phyloP scores from a whole-genome alignment of 371 early-diverging fungal species.

The Mortierella polycephala region DNA sequence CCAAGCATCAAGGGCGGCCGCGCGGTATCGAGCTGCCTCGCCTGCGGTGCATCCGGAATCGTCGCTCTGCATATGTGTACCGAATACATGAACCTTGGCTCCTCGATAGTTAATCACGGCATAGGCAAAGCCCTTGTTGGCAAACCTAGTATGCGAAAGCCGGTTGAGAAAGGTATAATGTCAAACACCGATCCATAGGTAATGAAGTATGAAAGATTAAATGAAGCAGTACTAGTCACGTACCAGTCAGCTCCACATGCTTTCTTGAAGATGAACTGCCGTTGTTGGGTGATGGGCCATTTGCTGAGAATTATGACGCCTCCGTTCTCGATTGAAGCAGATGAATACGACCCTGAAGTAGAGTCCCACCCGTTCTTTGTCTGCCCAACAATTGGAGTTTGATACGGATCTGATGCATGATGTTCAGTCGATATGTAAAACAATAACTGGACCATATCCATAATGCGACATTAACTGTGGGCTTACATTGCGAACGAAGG shows the following conservation, averaged over 20 bases:
- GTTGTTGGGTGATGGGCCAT: conserved; percentile 46
- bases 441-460: background rate
- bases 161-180: background rate
- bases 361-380: conserved; percentile 50
- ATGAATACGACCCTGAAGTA: conserved; percentile 40
- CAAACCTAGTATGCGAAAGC: conserved; percentile 17
- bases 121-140: conserved; percentile 51
- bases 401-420: conserved; percentile 32
- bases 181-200: background rate
- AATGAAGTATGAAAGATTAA: background rate
- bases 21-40: conserved; percentile 28
- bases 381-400: conserved; percentile 40
- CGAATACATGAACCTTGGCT: conserved; percentile 42
- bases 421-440: background rate
- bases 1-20: conserved; percentile 18
- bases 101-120: conserved; percentile 33
- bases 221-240: background rate
- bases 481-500: conserved; percentile 39
- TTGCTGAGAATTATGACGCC: conserved; percentile 47
- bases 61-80: conserved; percentile 43
- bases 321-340: conserved; percentile 30
- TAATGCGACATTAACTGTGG: background rate
- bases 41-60: conserved; percentile 23
- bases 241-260: conserved; percentile 52
- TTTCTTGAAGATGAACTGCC: conserved; percentile 34